phyloP scores from a whole-genome alignment of 2,329 filamentous ascomycete species.

The Venturia nashicola region DNA sequence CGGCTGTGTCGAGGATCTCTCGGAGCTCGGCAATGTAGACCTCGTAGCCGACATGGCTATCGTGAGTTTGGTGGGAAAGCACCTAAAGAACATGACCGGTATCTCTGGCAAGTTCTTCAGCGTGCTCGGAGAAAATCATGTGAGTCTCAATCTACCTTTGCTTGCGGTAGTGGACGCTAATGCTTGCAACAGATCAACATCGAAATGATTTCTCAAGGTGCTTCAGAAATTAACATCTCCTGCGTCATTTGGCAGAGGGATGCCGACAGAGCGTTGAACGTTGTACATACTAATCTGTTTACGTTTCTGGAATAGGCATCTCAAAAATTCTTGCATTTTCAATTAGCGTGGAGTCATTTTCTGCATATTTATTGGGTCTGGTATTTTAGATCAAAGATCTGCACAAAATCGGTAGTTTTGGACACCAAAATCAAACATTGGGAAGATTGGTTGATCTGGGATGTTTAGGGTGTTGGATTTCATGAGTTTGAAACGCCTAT shows the following conservation, averaged over 20 bases:
- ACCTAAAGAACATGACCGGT: conserved; percentile 94
- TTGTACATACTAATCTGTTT: conserved; percentile 92
- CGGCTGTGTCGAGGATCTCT: conserved; percentile 53
- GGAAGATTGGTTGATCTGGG: background rate
- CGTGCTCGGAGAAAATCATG: conserved; percentile 76
- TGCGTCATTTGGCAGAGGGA: conserved; percentile 91
- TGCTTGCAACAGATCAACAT: conserved; percentile 55
- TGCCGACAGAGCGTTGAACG: conserved; percentile 86
- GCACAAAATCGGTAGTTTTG: background rate
- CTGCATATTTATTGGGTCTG: background rate
- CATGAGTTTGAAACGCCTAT: no score
- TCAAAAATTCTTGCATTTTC: background rate
- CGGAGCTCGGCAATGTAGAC: conserved; percentile 78
- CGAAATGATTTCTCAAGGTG: conserved; percentile 99
- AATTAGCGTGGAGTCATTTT: background rate
- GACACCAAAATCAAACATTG: background rate
- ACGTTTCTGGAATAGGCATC: conserved; percentile 66
- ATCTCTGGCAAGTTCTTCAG: conserved; percentile 92
- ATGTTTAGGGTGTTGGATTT: no score
- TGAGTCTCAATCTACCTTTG: background rate
- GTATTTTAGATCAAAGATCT: background rate
- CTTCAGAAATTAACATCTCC: conserved; percentile 97
- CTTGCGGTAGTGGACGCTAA: background rate
- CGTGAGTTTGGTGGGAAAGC: conserved; percentile 81
- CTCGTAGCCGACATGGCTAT: conserved; percentile 90